Conservation (phyloP, 768 basidiomycete genomes). For the Panus rudis region DNA sequence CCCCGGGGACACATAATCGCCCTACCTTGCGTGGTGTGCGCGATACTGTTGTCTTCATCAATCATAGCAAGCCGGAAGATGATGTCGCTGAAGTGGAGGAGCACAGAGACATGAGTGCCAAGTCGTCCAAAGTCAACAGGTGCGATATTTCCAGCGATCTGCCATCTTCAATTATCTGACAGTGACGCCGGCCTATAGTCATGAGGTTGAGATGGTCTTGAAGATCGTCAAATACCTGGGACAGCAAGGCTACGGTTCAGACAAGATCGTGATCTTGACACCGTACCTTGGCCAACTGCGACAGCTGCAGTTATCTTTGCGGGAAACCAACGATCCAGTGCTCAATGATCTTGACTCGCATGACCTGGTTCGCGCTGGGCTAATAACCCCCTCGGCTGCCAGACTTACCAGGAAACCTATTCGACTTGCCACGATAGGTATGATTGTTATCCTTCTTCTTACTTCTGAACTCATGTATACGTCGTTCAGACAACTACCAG, state of each 20-base stretch:
- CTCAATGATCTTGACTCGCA: slow-evolving; percentile 55
- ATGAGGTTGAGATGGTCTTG: slow-evolving; percentile 57
- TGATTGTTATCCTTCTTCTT: slow-evolving; percentile 6
- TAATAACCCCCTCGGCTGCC: slow-evolving; percentile 34
- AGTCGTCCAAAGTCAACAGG: slow-evolving; percentile 53
- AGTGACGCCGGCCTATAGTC: too few species aligned
- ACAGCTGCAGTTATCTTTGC: slow-evolving; percentile 39
- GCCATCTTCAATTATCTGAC: not conserved
- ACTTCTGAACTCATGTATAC: not conserved
- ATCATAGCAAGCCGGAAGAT: slow-evolving; percentile 51
- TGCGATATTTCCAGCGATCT: too few species aligned
- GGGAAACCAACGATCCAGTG: slow-evolving; percentile 45
- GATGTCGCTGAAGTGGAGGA: slow-evolving; percentile 35
- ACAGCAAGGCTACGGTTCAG: slow-evolving; percentile 61
- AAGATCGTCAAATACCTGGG: slow-evolving; percentile 59
- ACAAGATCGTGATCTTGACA: slow-evolving; percentile 56
- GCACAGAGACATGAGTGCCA: slow-evolving; percentile 36
- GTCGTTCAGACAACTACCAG: slow-evolving; percentile 59
- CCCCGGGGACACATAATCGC: slow-evolving; percentile 39
- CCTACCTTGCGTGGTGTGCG: slow-evolving; percentile 47
- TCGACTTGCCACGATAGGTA: slow-evolving; percentile 62
- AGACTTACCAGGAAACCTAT: slow-evolving; percentile 38
- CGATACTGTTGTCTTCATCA: slow-evolving; percentile 54
- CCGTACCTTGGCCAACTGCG: slow-evolving; percentile 64
- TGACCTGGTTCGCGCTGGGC: slow-evolving; percentile 52